Evolutionary conservation across 768 basidiomycete species (phyloP).

Genomic region (Mrakia frigida): DNA sequence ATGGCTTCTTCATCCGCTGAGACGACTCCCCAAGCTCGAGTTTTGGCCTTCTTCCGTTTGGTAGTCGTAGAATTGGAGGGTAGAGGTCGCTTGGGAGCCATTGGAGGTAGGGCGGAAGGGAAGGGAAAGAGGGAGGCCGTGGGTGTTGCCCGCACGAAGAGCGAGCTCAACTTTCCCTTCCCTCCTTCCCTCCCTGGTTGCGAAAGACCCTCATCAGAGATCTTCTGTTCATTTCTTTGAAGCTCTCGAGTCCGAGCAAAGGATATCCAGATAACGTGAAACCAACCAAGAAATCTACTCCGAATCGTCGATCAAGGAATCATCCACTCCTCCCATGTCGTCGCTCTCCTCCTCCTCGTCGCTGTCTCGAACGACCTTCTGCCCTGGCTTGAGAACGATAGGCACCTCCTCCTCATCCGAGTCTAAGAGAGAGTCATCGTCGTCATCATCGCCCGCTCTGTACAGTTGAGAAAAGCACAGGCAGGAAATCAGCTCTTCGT

Average conservation of each 20-base stretch:
- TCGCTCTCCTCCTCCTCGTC: constrained; percentile 19
- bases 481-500: background rate
- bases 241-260: no score
- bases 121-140: background rate
- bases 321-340: constrained; percentile 16
- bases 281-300: background rate
- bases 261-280: no score
- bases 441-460: background rate
- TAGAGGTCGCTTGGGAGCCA: constrained; percentile 7
- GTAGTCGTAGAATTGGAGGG: background rate
- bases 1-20: constrained; percentile 6
- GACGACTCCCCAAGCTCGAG: constrained; percentile 5
- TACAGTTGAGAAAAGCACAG: no score
- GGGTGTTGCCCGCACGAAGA: background rate
- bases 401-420: constrained; percentile 9
- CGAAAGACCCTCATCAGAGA: no score
- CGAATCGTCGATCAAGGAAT: constrained; percentile 9
- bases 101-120: background rate
- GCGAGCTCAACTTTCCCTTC: constrained; percentile 1
- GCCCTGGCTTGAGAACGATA: background rate
- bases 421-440: background rate
- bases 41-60: constrained; percentile 2
- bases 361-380: background rate
- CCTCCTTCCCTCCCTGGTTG: no score
- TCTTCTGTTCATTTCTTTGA: no score